These are phyloP conservation scores for Aphanomyces cochlioides DNA, from an alignment of 352 stramenopile genomes.

Conservation along the genomic window DNA sequence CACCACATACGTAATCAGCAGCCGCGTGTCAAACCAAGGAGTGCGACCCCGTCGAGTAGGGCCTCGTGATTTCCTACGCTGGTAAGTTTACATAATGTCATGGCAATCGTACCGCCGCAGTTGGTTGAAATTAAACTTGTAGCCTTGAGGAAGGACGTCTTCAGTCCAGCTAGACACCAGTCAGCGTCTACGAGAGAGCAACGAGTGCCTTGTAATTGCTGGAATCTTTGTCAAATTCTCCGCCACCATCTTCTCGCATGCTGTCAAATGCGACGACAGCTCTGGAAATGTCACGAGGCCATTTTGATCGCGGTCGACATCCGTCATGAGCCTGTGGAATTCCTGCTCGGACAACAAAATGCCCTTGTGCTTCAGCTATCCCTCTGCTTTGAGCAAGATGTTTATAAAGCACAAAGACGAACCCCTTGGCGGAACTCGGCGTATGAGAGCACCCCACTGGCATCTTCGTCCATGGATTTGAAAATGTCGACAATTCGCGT, in stretches of 20 bases:
- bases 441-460: conserved; percentile 25
- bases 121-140: conserved; percentile 25
- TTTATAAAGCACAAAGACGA: background rate
- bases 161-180: conserved; percentile 22
- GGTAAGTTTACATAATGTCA: background rate
- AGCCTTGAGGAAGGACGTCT: conserved; percentile 5
- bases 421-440: conserved; percentile 29
- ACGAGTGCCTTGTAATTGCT: background rate
- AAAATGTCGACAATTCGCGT: conserved; percentile 19
- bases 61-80: background rate
- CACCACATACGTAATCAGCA: conserved; percentile 12
- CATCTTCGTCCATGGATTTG: conserved; percentile 26
- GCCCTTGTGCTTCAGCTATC: conserved; percentile 24
- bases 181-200: background rate
- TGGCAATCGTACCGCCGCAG: conserved; percentile 15
- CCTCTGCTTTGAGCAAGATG: background rate
- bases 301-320: conserved; percentile 23
- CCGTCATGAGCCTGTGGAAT: conserved; percentile 19
- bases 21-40: conserved; percentile 8
- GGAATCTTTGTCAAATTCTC: background rate
- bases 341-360: conserved; percentile 23
- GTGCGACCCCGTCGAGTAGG: conserved; percentile 23
- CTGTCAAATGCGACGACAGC: conserved; percentile 13
- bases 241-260: conserved; percentile 18
- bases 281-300: conserved; percentile 27